Base-by-base conservation (phyloP, 768 basidiomycete species). In the Psilocybe tampanensis region DNA sequence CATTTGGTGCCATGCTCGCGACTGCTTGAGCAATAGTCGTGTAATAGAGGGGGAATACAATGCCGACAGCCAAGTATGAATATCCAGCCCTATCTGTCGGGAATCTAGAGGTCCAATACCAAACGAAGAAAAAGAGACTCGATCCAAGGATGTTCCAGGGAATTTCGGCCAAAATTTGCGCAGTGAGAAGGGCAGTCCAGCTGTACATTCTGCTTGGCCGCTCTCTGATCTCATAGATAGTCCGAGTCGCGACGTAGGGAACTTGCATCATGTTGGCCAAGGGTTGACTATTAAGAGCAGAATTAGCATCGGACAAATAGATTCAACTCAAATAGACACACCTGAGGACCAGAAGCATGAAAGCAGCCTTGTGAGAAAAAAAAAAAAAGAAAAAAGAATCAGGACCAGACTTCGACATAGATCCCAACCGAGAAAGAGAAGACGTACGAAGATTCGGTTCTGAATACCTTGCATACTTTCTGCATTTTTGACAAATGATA, bases 101-200 rank as follows among this genome's bases (percentile, higher is more conserved):
- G 62, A 84, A 84, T 0, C 85, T 85, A 44, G 86, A 82, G 7
- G 86, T 85, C 82, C 83, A 88, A 70, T 79, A 89, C 86, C 86
- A 90, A 64, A 79, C 82, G 45, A 86, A 63, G 73, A 82, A 90
- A 73, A 83, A 80, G 7, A 89, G 51, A 0, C 78, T 73, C 0
- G 84, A 82, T 29, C 81, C 80, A 3, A 83, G 8, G 33, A 86
- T 79, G 56, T 86, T 86, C 81, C 82, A 86, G 1, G 86, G 86
- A 1, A 86, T 44, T 60, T 86, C 86, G 3, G 80, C 76, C 2
- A 86, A 56, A 42, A 86, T 69, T 63, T 82, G 81, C 0, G 84
- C 73, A 0, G 82, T 80, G 19, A 84, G 59, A 13, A 86, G 72
- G 0, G 85, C 83, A 0, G 79, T 74, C 87, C 86, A 89, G 50